Evolutionary conservation across 495 filamentous ascomycete genomes (phyloP).

Genomic region (Hamigera avellanea): DNA sequence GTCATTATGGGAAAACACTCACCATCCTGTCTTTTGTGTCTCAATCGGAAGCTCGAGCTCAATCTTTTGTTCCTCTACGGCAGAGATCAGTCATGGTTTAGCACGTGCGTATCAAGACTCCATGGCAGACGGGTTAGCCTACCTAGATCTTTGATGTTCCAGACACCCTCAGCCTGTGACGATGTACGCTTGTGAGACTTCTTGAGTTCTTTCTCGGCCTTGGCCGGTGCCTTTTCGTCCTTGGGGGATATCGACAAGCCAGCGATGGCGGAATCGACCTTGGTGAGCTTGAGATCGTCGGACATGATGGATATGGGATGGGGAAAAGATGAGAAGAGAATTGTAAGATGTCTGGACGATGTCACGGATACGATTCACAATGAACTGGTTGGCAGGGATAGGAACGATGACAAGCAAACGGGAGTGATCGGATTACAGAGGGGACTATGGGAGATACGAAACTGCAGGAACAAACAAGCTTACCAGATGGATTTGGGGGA

Average conservation of each 20-base stretch:
- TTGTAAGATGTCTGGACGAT: neutral
- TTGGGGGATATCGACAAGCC: constrained; percentile 58
- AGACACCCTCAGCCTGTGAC: constrained; percentile 55
- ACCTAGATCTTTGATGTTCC: constrained; percentile 82
- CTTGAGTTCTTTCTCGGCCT: constrained; percentile 31
- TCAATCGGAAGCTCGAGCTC: constrained; percentile 72
- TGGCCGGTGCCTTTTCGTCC: constrained; percentile 38
- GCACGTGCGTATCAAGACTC: constrained; percentile 1
- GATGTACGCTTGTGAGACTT: constrained; percentile 52
- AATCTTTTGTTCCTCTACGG: constrained; percentile 59
- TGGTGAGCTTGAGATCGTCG: constrained; percentile 50
- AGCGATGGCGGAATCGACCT: constrained; percentile 79
- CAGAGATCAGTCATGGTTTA: constrained; percentile 7
- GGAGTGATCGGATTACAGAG: constrained; percentile 4
- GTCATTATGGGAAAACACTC: constrained; percentile 19
- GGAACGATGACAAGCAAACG: constrained; percentile 10
- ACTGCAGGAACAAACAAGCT: neutral
- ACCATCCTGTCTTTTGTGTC: constrained; percentile 87
- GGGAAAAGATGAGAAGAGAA: neutral
- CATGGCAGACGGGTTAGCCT: constrained; percentile 14
- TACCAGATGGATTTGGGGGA: neutral
- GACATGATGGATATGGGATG: constrained; percentile 40
- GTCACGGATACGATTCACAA: neutral
- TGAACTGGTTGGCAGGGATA: neutral
- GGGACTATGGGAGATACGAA: neutral